phyloP scores from a whole-genome alignment of 495 filamentous ascomycete species.

The Penicillium arizonense region DNA sequence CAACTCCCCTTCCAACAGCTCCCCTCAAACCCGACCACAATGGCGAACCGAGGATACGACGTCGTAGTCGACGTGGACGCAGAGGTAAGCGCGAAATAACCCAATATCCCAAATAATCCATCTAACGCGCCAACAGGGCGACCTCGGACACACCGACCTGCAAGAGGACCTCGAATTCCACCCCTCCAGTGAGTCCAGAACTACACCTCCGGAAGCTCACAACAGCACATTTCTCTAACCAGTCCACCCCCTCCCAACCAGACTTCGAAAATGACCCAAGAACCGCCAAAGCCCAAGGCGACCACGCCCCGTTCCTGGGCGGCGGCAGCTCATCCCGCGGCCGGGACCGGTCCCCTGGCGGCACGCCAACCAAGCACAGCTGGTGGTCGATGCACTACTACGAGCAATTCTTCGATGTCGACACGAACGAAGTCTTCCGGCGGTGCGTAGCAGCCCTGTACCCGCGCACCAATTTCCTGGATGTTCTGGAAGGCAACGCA shows the following conservation, averaged over 20 bases:
- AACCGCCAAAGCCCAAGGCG: slow-evolving; percentile 55
- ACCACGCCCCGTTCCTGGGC: slow-evolving; percentile 61
- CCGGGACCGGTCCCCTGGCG: slow-evolving; percentile 44
- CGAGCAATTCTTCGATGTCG: slow-evolving; percentile 96
- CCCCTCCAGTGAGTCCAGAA: slow-evolving; percentile 64
- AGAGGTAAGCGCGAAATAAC: slow-evolving; percentile 55
- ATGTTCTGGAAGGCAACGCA: slow-evolving; percentile 94
- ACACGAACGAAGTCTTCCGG: slow-evolving; percentile 80
- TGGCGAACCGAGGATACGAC: slow-evolving; percentile 89
- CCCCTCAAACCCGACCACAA: slow-evolving; percentile 37
- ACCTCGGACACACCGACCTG: slow-evolving; percentile 95
- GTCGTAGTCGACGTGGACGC: slow-evolving; percentile 96
- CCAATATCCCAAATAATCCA: neutral
- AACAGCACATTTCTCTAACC: neutral
- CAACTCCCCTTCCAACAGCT: slow-evolving; percentile 16
- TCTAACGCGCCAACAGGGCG: slow-evolving; percentile 61
- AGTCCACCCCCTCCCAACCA: slow-evolving; percentile 18
- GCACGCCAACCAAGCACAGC: slow-evolving; percentile 69
- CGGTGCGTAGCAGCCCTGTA: slow-evolving; percentile 83
- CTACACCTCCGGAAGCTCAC: neutral
- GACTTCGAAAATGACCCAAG: slow-evolving; percentile 56
- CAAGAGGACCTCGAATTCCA: slow-evolving; percentile 99
- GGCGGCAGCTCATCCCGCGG: slow-evolving; percentile 40
- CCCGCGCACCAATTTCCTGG: slow-evolving; percentile 90
- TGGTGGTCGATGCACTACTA: slow-evolving; percentile 95